Percentiles rank a stretch among this genome's conserved stretches.
These are phyloP conservation scores for Lepidium africanum DNA, from an alignment of 345 rosid genomes.

Conservation along the genomic window DNA sequence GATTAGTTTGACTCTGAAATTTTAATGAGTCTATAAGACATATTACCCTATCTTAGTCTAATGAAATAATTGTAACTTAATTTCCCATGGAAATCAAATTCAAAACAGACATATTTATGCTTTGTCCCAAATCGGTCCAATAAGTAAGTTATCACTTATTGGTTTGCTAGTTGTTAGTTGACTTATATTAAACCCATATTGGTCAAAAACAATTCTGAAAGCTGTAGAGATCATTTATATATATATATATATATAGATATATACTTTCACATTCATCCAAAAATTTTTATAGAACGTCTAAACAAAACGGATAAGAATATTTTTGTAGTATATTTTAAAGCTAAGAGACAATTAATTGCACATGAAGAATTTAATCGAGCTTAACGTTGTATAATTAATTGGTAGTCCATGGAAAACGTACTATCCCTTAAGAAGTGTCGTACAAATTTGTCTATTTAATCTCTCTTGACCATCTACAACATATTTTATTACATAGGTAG, in stretches of 20 bases:
- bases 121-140: no score
- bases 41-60: no score
- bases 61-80: no score
- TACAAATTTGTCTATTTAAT: slow-evolving; percentile 14
- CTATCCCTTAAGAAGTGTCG: background rate
- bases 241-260: no score
- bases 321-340: background rate
- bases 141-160: no score
- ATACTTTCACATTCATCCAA: background rate
- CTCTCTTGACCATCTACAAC: background rate
- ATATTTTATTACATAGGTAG: slow-evolving; percentile 19
- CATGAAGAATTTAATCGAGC: slow-evolving; percentile 5
- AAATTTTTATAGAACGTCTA: background rate
- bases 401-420: background rate
- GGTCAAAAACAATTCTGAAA: background rate
- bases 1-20: no score
- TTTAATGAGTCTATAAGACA: no score
- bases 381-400: background rate
- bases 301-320: background rate
- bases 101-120: no score
- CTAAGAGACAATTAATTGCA: background rate
- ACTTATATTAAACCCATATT: background rate
- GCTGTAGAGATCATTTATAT: background rate
- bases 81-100: no score
- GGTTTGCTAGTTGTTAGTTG: background rate